Evolutionary conservation across 148 eudicot species (phyloP).

Genomic region (Polygonum aviculare): DNA sequence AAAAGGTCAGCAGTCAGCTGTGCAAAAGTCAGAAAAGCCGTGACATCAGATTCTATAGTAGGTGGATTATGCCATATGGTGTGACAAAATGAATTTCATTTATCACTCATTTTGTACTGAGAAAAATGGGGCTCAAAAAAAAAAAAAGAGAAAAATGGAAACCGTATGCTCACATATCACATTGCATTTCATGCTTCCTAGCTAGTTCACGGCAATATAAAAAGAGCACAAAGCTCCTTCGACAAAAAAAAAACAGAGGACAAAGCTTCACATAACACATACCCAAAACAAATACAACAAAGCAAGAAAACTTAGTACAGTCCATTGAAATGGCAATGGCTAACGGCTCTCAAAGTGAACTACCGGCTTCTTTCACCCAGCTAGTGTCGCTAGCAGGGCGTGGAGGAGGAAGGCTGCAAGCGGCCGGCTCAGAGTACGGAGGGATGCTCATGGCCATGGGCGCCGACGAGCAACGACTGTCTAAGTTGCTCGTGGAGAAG

Average conservation of each 20-base stretch:
- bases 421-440: not conserved
- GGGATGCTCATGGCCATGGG: not conserved
- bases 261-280: too few relatives aligned
- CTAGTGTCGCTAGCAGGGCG: not conserved
- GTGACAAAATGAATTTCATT: too few relatives aligned
- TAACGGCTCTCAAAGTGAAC: not conserved
- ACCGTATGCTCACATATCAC: too few relatives aligned
- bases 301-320: not conserved
- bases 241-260: too few relatives aligned
- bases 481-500: constrained; percentile 19
- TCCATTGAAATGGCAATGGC: not conserved
- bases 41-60: not conserved
- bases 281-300: not conserved
- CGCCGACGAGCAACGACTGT: constrained; percentile 29
- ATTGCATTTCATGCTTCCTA: too few relatives aligned
- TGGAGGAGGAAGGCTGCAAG: not conserved
- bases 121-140: too few relatives aligned
- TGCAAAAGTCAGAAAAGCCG: not conserved
- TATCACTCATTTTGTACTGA: not conserved
- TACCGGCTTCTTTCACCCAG: not conserved
- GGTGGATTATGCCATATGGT: not conserved
- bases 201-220: too few relatives aligned
- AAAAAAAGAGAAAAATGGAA: too few relatives aligned
- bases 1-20: too few relatives aligned
- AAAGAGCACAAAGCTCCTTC: too few relatives aligned